These are phyloP conservation scores for Xylaria sp. DNA, from an alignment of 2,329 filamentous ascomycete species.

Conservation along the genomic window DNA sequence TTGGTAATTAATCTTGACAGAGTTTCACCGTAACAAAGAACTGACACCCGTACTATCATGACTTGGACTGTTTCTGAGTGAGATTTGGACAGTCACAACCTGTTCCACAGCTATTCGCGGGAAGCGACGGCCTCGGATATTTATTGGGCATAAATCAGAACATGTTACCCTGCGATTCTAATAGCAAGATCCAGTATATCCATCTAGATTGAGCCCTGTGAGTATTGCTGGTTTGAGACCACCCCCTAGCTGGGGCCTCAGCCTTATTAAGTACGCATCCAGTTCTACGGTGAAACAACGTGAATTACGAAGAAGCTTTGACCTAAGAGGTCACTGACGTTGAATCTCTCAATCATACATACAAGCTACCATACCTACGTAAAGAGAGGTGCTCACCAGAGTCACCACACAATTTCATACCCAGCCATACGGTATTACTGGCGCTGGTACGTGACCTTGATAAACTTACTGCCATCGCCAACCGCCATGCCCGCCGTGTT, in stretches of 20 bases:
- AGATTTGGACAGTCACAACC: neutral
- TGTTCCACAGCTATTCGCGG: neutral
- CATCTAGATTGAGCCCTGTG: too few relatives aligned
- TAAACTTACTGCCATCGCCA: conserved; percentile 77
- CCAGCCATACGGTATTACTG: conserved; percentile 67
- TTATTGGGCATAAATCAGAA: neutral
- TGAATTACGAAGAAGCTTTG: too few relatives aligned
- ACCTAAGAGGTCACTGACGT: neutral
- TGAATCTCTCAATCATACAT: conserved; percentile 2
- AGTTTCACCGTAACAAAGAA: neutral
- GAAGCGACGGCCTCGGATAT: neutral
- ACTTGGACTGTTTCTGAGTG: neutral
- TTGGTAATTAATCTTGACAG: conserved; percentile 27
- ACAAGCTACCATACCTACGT: too few relatives aligned
- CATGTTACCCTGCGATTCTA: too few relatives aligned
- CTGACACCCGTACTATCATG: neutral
- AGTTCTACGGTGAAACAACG: too few relatives aligned
- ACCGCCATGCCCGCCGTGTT: conserved; percentile 87
- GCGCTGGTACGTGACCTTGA: conserved; percentile 97
- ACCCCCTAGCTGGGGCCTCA: too few relatives aligned
- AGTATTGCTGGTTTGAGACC: too few relatives aligned
- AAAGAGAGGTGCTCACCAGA: neutral
- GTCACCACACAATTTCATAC: neutral
- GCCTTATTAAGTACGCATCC: too few relatives aligned
- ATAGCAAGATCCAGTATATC: too few relatives aligned